Evolutionary conservation across 805 yeast species (phyloP).

Genomic region (Candida namnaoensis): DNA sequence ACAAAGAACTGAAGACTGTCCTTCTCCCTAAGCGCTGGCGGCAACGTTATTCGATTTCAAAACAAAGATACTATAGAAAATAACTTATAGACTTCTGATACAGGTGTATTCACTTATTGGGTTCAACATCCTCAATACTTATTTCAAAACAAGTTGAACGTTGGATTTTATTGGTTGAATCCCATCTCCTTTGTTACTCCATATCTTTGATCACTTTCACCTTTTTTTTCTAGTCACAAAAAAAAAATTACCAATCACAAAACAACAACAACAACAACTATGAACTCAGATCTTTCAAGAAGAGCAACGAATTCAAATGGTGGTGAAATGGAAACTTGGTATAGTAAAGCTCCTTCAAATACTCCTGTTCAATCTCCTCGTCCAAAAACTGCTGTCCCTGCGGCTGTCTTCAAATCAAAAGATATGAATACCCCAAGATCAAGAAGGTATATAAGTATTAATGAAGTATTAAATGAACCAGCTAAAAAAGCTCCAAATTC

Average conservation of each 20-base stretch:
- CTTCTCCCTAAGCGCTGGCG: neutral
- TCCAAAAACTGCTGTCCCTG: neutral
- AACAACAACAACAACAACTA: neutral
- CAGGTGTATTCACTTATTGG: too few relatives aligned
- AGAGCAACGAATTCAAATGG: neutral
- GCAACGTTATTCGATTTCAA: neutral
- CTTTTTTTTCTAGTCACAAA: too few relatives aligned
- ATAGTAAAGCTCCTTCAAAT: slow-evolving; percentile 2
- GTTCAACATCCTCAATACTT: too few relatives aligned
- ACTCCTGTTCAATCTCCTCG: slow-evolving; percentile 2
- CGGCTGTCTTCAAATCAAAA: neutral
- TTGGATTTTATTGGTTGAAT: too few relatives aligned
- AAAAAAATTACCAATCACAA: too few relatives aligned
- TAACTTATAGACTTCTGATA: too few relatives aligned
- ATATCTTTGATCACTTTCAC: too few relatives aligned
- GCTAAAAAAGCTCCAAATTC: neutral
- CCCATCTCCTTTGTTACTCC: neutral
- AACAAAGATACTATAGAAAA: too few relatives aligned
- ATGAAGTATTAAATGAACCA: neutral
- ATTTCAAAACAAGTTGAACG: too few relatives aligned
- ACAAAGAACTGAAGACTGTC: too few relatives aligned
- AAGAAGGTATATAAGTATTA: neutral
- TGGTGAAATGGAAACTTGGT: neutral
- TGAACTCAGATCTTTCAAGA: neutral
- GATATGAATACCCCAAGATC: neutral